phyloP scores from a whole-genome alignment of 345 rosid genomes.

The Brassica rapa region DNA sequence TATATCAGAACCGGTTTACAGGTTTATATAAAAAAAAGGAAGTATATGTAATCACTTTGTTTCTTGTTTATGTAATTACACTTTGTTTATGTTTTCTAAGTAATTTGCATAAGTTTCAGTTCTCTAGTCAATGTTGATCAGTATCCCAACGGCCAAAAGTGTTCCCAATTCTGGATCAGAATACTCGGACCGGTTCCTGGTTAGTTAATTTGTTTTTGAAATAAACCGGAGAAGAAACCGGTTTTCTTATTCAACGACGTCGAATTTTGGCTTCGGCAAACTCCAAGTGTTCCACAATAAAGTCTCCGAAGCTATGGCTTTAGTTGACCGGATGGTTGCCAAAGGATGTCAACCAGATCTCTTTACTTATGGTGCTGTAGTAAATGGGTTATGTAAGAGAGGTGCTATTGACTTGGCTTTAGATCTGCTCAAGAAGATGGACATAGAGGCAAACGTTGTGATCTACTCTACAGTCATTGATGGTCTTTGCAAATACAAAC shows the following conservation, averaged over 20 bases:
- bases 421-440: neutral
- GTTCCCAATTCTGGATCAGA: neutral
- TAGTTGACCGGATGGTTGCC: neutral
- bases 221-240: neutral
- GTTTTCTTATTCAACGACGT: neutral
- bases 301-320: too few relatives aligned
- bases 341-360: too few relatives aligned
- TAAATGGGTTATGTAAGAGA: neutral
- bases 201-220: neutral
- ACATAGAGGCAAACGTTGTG: neutral
- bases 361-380: too few relatives aligned
- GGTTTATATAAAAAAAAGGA: neutral
- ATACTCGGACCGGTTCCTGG: neutral
- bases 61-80: neutral
- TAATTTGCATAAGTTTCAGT: neutral
- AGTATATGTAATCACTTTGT: neutral
- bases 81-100: constrained; percentile 1
- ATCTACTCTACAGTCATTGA: neutral
- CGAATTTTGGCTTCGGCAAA: neutral
- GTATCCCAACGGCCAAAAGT: neutral
- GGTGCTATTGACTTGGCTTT: neutral
- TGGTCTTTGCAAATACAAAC: neutral
- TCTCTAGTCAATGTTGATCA: neutral
- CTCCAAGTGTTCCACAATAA: too few relatives aligned
- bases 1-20: constrained; percentile 14